Percentiles rank a stretch among this genome's conserved stretches.
Evolutionary conservation across 2,329 filamentous ascomycete species (phyloP).

Genomic region (Triangularia verruculosa): DNA sequence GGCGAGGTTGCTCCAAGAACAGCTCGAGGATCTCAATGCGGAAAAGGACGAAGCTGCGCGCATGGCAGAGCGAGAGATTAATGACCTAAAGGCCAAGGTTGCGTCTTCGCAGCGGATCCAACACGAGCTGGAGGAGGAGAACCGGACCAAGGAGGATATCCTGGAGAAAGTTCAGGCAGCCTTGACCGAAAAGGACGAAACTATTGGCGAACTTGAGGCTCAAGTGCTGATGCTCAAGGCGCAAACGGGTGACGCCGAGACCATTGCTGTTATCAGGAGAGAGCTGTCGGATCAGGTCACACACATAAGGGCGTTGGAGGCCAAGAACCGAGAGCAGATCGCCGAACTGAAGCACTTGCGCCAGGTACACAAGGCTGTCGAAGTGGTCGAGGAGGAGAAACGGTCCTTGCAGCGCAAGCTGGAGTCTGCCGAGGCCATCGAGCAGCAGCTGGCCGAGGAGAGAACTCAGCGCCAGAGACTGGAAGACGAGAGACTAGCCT

Average conservation of each 20-base stretch:
- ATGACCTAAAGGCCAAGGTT: slow-evolving; percentile 53
- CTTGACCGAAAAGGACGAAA: slow-evolving; percentile 64
- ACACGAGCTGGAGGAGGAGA: slow-evolving; percentile 59
- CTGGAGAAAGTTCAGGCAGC: slow-evolving; percentile 63
- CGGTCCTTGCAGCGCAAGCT: slow-evolving; percentile 74
- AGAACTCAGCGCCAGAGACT: slow-evolving; percentile 80
- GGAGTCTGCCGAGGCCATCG: slow-evolving; percentile 68
- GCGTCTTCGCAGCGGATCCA: slow-evolving; percentile 45
- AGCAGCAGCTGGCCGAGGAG: slow-evolving; percentile 74
- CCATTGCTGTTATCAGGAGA: slow-evolving; percentile 76
- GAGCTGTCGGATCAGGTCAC: slow-evolving; percentile 88
- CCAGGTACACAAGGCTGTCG: slow-evolving; percentile 79
- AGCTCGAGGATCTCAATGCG: slow-evolving; percentile 67
- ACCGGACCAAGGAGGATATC: slow-evolving; percentile 51
- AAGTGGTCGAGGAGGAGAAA: slow-evolving; percentile 95
- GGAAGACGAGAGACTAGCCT: slow-evolving; percentile 82
- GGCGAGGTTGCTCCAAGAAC: slow-evolving; percentile 71
- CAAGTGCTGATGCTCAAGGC: slow-evolving; percentile 82
- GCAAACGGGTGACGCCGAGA: slow-evolving; percentile 82
- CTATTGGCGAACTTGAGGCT: slow-evolving; percentile 73
- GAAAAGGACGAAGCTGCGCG: slow-evolving; percentile 69
- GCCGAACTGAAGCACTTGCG: slow-evolving; percentile 78
- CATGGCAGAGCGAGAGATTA: slow-evolving; percentile 51
- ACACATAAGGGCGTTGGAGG: slow-evolving; percentile 84
- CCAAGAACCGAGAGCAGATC: slow-evolving; percentile 73